These are phyloP conservation scores for Leccinum longicurvipes DNA, from an alignment of 768 basidiomycete genomes.

Conservation along the genomic window DNA sequence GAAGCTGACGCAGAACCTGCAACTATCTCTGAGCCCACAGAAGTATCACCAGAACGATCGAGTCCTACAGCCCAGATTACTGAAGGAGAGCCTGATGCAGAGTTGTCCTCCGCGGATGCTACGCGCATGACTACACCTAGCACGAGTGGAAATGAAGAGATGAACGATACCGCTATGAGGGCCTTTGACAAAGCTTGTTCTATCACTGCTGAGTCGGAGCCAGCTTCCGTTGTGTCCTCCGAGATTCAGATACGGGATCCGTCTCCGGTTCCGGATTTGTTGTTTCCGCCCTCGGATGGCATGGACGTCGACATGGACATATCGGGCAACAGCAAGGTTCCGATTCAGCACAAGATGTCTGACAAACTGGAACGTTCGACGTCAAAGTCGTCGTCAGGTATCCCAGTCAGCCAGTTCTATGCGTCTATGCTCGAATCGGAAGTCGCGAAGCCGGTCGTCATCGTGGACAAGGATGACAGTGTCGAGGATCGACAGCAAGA, in stretches of 20 bases:
- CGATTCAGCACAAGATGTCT: neutral
- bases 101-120: conserved; percentile 13
- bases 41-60: conserved; percentile 1
- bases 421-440: neutral
- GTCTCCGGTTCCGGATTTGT: conserved; percentile 16
- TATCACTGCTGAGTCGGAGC: conserved; percentile 6
- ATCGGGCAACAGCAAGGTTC: neutral
- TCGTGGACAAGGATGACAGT: conserved; percentile 25
- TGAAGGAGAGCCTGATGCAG: conserved; percentile 10
- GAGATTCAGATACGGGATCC: conserved; percentile 10
- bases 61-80: neutral
- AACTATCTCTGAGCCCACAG: neutral
- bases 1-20: conserved; percentile 2
- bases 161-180: conserved; percentile 6
- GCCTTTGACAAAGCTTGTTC: conserved; percentile 18
- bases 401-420: conserved; percentile 27
- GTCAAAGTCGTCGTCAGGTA: conserved; percentile 8
- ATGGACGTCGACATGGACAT: conserved; percentile 28
- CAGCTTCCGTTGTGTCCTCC: conserved; percentile 5
- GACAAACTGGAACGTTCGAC: neutral
- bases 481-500: conserved; percentile 30
- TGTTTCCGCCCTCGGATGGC: conserved; percentile 17
- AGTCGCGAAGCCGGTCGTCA: neutral
- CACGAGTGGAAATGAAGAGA: conserved; percentile 11
- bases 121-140: conserved; percentile 25